Evolutionary conservation across 2,329 filamentous ascomycete species (phyloP), one percentile per base, ranked within the genome.

Genomic region (Epichloe glyceriae): DNA sequence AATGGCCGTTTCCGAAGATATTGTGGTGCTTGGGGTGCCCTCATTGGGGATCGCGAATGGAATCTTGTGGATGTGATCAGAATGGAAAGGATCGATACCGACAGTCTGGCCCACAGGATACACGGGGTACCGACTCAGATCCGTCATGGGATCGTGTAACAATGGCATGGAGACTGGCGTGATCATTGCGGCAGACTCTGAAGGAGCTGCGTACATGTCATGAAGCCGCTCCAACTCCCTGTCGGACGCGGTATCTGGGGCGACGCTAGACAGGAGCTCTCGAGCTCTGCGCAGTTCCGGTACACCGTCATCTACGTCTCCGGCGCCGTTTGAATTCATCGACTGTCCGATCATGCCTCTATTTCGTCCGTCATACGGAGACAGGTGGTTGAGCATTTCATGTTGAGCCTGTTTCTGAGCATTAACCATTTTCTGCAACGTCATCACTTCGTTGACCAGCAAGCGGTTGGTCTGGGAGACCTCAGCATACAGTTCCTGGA

Each of bases 31-130:
- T 14, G 55, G 57, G 44, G 64, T 71, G 2, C 73, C 70, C 47
- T 75, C 73, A 52, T 85, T 88, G 3, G 86, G 75, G 15, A 72
- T 67, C 79, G 88, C 68, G 63, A 95, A 97, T 0, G 90, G 88
- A 51, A 96, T 94, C 64, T 95, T 95, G 70, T 91, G 82, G 62
- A 96, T 88, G 62, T 96, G 89, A 60, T 96, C 90, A 58, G 87
- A 85, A 63, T 91, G 90, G 76, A 95, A 93, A 1, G 91, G 90
- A 62, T 96, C 90, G 57, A 96, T 96, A 49, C 90, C 90, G 57
- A 94, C 87, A 0, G 85, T 93, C 56, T 89, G 82, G 17, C 90
- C 90, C 15, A 95, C 88, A 0, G 91, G 90, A 63, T 96, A 97
- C 10, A 96, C 89, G 50, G 94, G 78, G 55, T 80, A 77, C 43